Conservation (phyloP, 1,284 basidiomycete species). For the Takashimella koratensis region DNA sequence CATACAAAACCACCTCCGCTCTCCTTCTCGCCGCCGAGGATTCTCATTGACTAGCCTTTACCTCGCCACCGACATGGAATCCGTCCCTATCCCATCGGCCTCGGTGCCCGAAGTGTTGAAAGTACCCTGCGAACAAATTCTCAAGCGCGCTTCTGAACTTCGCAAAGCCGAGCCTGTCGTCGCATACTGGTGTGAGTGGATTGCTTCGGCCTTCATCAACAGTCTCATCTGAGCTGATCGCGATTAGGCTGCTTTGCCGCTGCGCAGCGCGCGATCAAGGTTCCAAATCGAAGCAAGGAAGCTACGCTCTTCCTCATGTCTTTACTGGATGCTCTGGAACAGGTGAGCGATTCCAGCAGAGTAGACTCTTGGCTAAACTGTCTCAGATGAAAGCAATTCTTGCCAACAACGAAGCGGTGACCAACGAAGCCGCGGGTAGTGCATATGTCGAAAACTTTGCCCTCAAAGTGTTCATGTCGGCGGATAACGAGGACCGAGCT, state of each 20-base stretch:
- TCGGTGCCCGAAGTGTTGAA: conserved; percentile 51
- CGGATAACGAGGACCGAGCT: conserved; percentile 84
- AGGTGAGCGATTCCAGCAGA: conserved; percentile 42
- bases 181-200: conserved; percentile 88
- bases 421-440: conserved; percentile 72
- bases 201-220: too few relatives aligned
- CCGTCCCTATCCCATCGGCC: conserved; percentile 40
- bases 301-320: conserved; percentile 68
- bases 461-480: conserved; percentile 74
- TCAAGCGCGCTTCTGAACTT: conserved; percentile 88
- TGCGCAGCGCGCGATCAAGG: conserved; percentile 74
- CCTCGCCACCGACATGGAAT: conserved; percentile 28
- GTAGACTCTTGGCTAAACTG: background rate
- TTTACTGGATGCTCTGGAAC: conserved; percentile 75
- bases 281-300: conserved; percentile 60
- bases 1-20: background rate
- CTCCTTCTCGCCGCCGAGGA: background rate
- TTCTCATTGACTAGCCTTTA: background rate
- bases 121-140: conserved; percentile 62
- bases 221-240: conserved; percentile 4
- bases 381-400: conserved; percentile 67
- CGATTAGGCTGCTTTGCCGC: conserved; percentile 78
- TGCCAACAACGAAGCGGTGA: conserved; percentile 72
- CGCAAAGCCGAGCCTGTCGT: conserved; percentile 75
- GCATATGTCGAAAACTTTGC: conserved; percentile 96